Percentiles rank a stretch among this genome's conserved stretches.
These are phyloP conservation scores for Salix arbutifolia DNA, from an alignment of 345 rosid genomes.

Conservation along the genomic window DNA sequence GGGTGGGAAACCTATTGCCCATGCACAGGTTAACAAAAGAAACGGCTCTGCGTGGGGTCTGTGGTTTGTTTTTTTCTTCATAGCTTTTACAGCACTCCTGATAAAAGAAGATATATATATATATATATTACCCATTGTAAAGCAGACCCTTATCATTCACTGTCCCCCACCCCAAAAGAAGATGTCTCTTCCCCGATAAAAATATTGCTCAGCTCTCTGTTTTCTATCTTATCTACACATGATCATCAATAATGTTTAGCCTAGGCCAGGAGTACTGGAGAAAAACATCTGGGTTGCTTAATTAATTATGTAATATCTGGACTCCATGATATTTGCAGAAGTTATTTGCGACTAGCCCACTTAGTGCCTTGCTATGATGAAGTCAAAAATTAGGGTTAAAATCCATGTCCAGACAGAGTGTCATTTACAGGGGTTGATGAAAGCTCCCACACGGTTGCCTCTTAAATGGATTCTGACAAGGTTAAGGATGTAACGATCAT, in stretches of 20 bases:
- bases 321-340: too few relatives aligned
- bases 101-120: too few relatives aligned
- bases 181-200: too few relatives aligned
- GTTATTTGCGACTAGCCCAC: too few relatives aligned
- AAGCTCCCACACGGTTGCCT: background rate
- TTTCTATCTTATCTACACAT: background rate
- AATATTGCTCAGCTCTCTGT: background rate
- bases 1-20: background rate
- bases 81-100: background rate
- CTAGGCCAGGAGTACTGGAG: too few relatives aligned
- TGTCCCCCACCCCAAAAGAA: background rate
- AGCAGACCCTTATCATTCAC: background rate
- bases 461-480: background rate
- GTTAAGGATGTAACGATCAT: background rate
- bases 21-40: background rate
- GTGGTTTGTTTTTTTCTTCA: background rate
- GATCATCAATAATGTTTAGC: background rate
- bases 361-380: too few relatives aligned
- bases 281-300: too few relatives aligned
- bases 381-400: background rate
- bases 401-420: background rate
- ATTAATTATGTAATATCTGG: too few relatives aligned
- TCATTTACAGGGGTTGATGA: background rate
- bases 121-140: too few relatives aligned
- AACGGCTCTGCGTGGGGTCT: background rate